phyloP scores from a whole-genome alignment of 208 protist species.

The Naegleria gruberi region DNA sequence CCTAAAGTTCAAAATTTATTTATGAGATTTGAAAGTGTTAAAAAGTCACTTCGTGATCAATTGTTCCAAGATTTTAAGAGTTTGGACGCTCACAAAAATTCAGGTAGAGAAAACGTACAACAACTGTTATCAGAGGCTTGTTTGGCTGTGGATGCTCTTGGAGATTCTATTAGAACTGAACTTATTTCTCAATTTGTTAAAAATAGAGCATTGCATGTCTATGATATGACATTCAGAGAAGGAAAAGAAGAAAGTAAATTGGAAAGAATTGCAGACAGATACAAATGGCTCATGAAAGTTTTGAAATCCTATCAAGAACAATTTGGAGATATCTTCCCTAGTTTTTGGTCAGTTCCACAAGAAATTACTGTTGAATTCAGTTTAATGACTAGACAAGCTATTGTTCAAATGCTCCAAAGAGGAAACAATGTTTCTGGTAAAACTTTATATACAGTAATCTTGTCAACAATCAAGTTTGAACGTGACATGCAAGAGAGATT shows the following conservation, averaged over 20 bases:
- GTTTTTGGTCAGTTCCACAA: conserved; percentile 76
- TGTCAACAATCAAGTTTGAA: conserved; percentile 11
- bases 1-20: conserved; percentile 43
- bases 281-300: conserved; percentile 67
- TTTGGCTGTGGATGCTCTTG: conserved; percentile 71
- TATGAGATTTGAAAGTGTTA: conserved; percentile 58
- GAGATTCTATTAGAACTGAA: conserved; percentile 54
- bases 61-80: conserved; percentile 43
- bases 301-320: conserved; percentile 62
- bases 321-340: conserved; percentile 67
- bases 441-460: not conserved
- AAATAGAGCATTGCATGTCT: conserved; percentile 58
- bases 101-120: not conserved
- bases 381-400: conserved; percentile 57
- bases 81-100: conserved; percentile 26
- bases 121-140: conserved; percentile 55
- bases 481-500: not conserved
- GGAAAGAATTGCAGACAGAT: conserved; percentile 75
- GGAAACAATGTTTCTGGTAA: not conserved
- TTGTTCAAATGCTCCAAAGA: not conserved
- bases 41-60: conserved; percentile 50
- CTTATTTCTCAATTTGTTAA: conserved; percentile 74
- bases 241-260: conserved; percentile 69
- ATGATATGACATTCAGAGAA: conserved; percentile 66
- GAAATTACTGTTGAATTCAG: conserved; percentile 78